phyloP scores from a whole-genome alignment of 2,329 filamentous ascomycete species.

The Bipolaris gigantea region DNA sequence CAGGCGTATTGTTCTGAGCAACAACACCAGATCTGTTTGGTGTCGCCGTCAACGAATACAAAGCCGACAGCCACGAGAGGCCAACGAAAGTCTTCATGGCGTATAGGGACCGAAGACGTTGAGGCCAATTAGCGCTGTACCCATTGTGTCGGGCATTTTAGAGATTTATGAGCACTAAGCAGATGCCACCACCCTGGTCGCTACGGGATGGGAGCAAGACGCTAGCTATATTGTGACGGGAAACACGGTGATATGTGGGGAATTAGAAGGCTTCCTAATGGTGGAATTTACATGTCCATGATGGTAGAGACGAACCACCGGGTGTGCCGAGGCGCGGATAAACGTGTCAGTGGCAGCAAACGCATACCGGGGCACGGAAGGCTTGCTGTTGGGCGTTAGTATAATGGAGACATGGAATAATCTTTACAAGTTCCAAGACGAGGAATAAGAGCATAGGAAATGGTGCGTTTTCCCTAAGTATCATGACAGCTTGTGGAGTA shows the following conservation, averaged over 20 bases:
- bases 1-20: constrained; percentile 30
- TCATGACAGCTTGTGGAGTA: constrained; percentile 2
- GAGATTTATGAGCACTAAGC: constrained; percentile 13
- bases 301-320: constrained; percentile 5
- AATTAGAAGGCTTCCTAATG: constrained; percentile 9
- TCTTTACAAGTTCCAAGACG: neutral
- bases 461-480: neutral
- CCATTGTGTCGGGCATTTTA: constrained; percentile 15
- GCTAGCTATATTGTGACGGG: constrained; percentile 14
- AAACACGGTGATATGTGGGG: constrained; percentile 11
- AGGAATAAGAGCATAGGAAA: constrained; percentile 5
- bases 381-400: constrained; percentile 11
- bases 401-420: neutral
- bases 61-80: constrained; percentile 29
- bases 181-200: constrained; percentile 12
- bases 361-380: constrained; percentile 9
- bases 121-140: constrained; percentile 22
- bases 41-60: constrained; percentile 21
- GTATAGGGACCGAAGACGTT: constrained; percentile 12
- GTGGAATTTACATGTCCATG: constrained; percentile 14
- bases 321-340: constrained; percentile 14
- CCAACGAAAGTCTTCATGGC: constrained; percentile 26
- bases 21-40: constrained; percentile 17
- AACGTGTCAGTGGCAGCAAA: constrained; percentile 2
- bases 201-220: constrained; percentile 15